Percentiles rank a stretch among this genome's conserved stretches.
Evolutionary conservation across 495 filamentous ascomycete genomes (phyloP).

Genomic region (Aspergillus nanangensis): DNA sequence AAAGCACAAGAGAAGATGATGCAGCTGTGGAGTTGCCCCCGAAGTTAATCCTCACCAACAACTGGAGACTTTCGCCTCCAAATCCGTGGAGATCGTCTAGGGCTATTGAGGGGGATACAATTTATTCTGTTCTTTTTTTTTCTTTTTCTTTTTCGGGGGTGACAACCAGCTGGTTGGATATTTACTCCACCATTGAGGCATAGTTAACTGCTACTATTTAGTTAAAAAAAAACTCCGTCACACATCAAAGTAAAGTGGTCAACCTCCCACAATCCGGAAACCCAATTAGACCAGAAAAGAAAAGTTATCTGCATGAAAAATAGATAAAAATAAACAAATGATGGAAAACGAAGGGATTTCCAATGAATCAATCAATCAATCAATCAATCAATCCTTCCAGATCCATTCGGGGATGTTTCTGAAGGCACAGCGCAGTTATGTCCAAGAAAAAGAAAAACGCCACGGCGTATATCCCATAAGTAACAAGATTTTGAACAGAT

Average conservation of each 20-base stretch:
- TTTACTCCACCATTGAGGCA: too few relatives aligned
- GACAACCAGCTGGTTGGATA: too few relatives aligned
- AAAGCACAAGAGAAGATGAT: not conserved
- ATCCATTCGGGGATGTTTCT: not conserved
- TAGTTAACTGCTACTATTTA: too few relatives aligned
- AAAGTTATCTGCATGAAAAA: not conserved
- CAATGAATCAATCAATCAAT: not conserved
- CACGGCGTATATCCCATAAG: not conserved
- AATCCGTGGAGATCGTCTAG: not conserved
- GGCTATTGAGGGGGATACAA: too few relatives aligned
- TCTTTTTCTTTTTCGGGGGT: too few relatives aligned
- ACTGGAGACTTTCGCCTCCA: not conserved
- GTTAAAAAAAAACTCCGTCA: too few relatives aligned
- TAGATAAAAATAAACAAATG: constrained; percentile 8
- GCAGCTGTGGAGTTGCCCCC: constrained; percentile 6
- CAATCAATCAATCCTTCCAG: not conserved
- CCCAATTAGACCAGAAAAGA: not conserved
- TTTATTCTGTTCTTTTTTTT: too few relatives aligned
- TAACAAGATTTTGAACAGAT: not conserved
- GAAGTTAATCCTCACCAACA: constrained; percentile 3
- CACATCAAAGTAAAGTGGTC: not conserved
- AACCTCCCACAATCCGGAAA: not conserved
- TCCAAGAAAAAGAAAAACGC: not conserved
- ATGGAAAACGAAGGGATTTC: constrained; percentile 2
- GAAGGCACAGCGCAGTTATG: not conserved